Evolutionary conservation across 352 stramenopile species (phyloP).

Genomic region (Globisporangium irregulare): DNA sequence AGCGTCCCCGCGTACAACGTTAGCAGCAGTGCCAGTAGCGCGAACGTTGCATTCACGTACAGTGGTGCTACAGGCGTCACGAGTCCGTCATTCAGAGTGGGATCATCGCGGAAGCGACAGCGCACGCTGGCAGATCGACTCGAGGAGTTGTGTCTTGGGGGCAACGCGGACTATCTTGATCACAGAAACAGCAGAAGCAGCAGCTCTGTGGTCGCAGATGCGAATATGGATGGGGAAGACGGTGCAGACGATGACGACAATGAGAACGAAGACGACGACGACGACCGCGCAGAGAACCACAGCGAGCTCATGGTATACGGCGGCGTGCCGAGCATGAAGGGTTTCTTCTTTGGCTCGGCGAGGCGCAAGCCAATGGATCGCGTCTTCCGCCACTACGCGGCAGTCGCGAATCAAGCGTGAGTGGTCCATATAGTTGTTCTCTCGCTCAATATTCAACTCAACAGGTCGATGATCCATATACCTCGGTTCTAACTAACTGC

Average conservation of each 20-base stretch:
- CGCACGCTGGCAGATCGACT: slow-evolving; percentile 64
- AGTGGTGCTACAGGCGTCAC: slow-evolving; percentile 3
- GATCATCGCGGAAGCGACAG: slow-evolving; percentile 44
- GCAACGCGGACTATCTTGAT: slow-evolving; percentile 7
- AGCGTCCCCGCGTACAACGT: slow-evolving; percentile 13
- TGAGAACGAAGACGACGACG: slow-evolving; percentile 9
- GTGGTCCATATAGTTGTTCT: slow-evolving; percentile 3
- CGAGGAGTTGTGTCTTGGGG: slow-evolving; percentile 43
- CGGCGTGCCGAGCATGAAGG: slow-evolving; percentile 32
- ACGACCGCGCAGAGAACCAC: slow-evolving; percentile 11
- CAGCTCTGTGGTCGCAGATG: slow-evolving; percentile 22
- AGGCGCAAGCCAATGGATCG: slow-evolving; percentile 47
- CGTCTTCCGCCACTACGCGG: slow-evolving; percentile 71
- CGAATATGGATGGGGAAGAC: slow-evolving; percentile 22
- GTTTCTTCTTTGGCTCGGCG: slow-evolving; percentile 47
- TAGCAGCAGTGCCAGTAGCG: neutral
- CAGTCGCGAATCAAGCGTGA: slow-evolving; percentile 33
- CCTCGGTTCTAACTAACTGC: neutral
- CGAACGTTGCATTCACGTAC: slow-evolving; percentile 11
- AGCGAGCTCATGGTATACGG: slow-evolving; percentile 37
- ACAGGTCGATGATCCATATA: neutral
- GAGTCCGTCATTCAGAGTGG: slow-evolving; percentile 18
- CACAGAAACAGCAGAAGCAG: slow-evolving; percentile 5
- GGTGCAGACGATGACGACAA: slow-evolving; percentile 1
- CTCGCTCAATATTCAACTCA: neutral